Percentiles rank a stretch among this genome's conserved stretches.
Evolutionary conservation across 2,329 filamentous ascomycete species (phyloP).

Genomic region (Alternaria solani): DNA sequence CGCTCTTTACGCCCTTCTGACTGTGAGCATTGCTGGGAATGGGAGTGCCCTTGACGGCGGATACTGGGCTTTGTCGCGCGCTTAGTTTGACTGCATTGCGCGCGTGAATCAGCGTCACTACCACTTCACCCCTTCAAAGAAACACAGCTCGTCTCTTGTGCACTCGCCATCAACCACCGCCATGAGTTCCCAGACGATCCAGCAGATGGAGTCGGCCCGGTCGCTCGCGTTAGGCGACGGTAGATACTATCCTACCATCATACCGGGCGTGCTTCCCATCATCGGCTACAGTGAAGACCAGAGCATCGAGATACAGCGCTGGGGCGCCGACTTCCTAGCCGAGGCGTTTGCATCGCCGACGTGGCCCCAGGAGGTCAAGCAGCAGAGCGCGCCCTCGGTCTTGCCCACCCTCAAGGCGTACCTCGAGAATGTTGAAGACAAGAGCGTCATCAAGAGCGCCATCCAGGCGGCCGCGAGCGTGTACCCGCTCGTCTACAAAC

Average conservation of each 20-base stretch:
- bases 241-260: conserved; percentile 88
- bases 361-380: conserved; percentile 79
- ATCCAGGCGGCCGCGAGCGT: conserved; percentile 91
- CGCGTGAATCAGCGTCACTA: conserved; percentile 40
- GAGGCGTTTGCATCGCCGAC: conserved; percentile 96
- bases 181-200: conserved; percentile 58
- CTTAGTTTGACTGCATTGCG: conserved; percentile 39
- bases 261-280: conserved; percentile 91
- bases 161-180: conserved; percentile 22
- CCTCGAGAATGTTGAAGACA: conserved; percentile 70
- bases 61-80: conserved; percentile 43
- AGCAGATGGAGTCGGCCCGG: conserved; percentile 88
- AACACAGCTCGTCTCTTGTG: conserved; percentile 35
- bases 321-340: conserved; percentile 94
- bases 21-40: conserved; percentile 40
- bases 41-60: conserved; percentile 29
- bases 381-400: conserved; percentile 76
- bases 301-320: conserved; percentile 81
- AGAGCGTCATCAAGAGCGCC: conserved; percentile 81
- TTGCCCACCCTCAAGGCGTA: conserved; percentile 73
- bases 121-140: conserved; percentile 24
- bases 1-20: conserved; percentile 30
- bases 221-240: conserved; percentile 87
- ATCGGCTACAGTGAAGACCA: conserved; percentile 74
- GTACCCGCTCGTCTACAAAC: conserved; percentile 89